Evolutionary conservation across 345 rosid species (phyloP), one percentile per base, ranked within the genome.

Genomic region (Diplotaxis tenuifolia): DNA sequence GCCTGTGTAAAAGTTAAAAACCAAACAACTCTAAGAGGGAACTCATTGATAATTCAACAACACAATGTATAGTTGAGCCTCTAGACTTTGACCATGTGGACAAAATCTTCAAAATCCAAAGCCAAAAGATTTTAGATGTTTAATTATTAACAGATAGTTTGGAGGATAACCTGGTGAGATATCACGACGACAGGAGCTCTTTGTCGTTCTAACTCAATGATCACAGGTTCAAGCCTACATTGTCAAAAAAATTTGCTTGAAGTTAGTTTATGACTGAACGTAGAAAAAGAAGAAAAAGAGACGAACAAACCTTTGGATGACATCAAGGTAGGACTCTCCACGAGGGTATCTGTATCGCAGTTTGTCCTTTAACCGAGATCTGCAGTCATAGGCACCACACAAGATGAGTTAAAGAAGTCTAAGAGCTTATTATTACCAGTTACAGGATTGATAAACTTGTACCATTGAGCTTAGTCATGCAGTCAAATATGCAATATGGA

Each of bases 301-400:
- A 62, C 56, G 7, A 62, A 38, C 63, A 63, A 60, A 96, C 99
- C 99, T 88, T 82, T 96, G 99, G 62, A 96, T 96, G 72, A 96
- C 98, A 87, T 96, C 99, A 27, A 96, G 90, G 75, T 96, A 96
- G 55, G 99, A 96, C 79, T 96, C 99, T 70, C 99, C 98, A 20
- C 99, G 97, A 79, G 99, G 98, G 84, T 90, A 96, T 62, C 98
- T 78, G 67, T 90, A 96, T 64, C 99, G 83, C 66, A 96, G 82
- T 73, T 96, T 96, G 84, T 96, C 99, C 80, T 96, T 92, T 71
- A 79, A 70, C 61, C 99, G 91, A 64, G 95, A 77, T 76, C 99
- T 96, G 76, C 27, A 72, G 65, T 73, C 53, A 65, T 20, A 61
- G 20, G 15, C 61, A 67, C 62, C 70, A 73, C 70, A 73, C 23